Evolutionary conservation across 148 eudicot genomes (phyloP), one percentile per base, ranked within the genome.

Genomic region (Spergularia bocconei): DNA sequence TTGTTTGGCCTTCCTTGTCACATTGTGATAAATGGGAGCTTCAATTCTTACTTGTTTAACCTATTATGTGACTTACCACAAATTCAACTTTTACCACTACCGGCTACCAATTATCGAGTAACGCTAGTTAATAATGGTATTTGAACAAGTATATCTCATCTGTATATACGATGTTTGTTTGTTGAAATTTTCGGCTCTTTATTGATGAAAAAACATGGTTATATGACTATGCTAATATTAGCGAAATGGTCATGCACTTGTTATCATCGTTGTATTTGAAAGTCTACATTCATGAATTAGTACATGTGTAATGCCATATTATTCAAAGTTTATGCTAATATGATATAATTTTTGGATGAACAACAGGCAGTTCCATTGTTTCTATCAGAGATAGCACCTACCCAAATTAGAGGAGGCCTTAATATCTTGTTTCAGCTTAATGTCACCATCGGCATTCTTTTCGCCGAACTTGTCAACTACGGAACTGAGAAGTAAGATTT

Each of bases 331-430:
- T 44, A 44, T 9, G 48, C 48, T 44, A 6, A 44, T 4, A 44
- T 44, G 5, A 44, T 68, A 11, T 17, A 61, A 9, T 20, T 11
- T 51, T 52, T 51, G 23, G 29, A 55, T 76, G 55, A 44, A 21
- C 15, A 60, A 70, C 86, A 95, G 99, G 99, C 98, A 6, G 98
- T 96, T 70, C 99, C 99, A 6, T 62, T 96, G 71, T 96, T 89
- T 51, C 81, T 96, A 50, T 92, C 99, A 48, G 98, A 96, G 82
- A 92, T 96, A 36, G 99, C 99, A 60, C 98, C 99, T 1, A 89
- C 97, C 13, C 86, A 87, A 77, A 89, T 86, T 13, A 85, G 99
- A 20, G 99, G 99, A 71, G 98, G 82, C 9, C 89, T 96, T 6
- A 95, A 96, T 83, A 89, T 96, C 55, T 69, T 92, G 56, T 96